Evolutionary conservation across 192 early-diverging fungal species (phyloP).

Genomic region (Coemansia sp.): DNA sequence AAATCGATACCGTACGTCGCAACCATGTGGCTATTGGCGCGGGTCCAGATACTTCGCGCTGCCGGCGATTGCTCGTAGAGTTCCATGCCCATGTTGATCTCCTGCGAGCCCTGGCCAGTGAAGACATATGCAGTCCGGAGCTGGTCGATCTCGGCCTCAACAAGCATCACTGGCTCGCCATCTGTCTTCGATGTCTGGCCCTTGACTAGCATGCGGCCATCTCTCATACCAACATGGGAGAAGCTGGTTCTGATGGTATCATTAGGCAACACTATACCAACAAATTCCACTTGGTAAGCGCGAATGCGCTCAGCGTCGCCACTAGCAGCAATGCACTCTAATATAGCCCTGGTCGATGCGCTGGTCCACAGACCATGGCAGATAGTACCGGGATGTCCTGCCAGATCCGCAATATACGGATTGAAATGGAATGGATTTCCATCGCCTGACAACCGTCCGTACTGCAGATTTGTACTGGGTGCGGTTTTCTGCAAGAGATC

Average conservation of each 20-base stretch:
- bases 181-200: conserved; percentile 77
- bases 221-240: too few relatives aligned
- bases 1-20: conserved; percentile 84
- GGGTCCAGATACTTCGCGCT: conserved; percentile 84
- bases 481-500: conserved; percentile 24
- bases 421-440: conserved; percentile 92
- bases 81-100: conserved; percentile 93
- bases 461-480: conserved; percentile 73
- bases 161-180: conserved; percentile 66
- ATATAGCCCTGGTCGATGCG: conserved; percentile 83
- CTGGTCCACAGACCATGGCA: conserved; percentile 95
- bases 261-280: too few relatives aligned
- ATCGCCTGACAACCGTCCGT: conserved; percentile 78
- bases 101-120: conserved; percentile 93
- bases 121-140: conserved; percentile 84
- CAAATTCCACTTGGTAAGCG: too few relatives aligned
- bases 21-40: conserved; percentile 80
- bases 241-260: too few relatives aligned
- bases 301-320: conserved; percentile 82
- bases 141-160: too few relatives aligned
- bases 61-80: conserved; percentile 76
- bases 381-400: conserved; percentile 83
- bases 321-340: conserved; percentile 84
- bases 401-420: conserved; percentile 84
- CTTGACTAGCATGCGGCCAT: conserved; percentile 89